phyloP scores from a whole-genome alignment of 1,284 basidiomycete genomes.

The Ustilago bromivora region DNA sequence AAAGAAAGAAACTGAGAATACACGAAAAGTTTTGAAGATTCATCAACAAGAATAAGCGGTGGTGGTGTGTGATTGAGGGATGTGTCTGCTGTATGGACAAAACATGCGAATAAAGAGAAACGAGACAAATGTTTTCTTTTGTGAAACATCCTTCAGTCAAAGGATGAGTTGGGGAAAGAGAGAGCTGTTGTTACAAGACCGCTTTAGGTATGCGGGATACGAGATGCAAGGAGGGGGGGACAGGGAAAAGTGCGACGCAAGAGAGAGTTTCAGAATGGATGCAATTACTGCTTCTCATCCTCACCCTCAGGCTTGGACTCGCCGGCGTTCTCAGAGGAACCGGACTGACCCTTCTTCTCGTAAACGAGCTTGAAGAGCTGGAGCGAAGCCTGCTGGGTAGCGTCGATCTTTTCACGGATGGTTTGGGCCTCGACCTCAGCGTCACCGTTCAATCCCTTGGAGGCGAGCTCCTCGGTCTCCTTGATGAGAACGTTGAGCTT shows the following conservation, averaged over 20 bases:
- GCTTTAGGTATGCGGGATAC: conserved; percentile 2
- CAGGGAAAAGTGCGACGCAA: background rate
- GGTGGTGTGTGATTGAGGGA: conserved; percentile 1
- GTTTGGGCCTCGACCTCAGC: conserved; percentile 82
- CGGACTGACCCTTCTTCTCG: conserved; percentile 84
- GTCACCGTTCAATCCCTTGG: conserved; percentile 90
- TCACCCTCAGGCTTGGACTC: conserved; percentile 53
- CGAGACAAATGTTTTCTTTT: conserved; percentile 5
- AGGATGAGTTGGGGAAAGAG: background rate
- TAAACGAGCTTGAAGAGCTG: conserved; percentile 99
- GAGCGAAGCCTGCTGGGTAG: conserved; percentile 95
- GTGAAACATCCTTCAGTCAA: background rate
- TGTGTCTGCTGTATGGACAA: conserved; percentile 2
- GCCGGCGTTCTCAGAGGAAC: conserved; percentile 24
- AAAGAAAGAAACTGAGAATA: background rate
- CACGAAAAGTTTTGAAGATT: conserved; percentile 1
- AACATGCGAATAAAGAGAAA: background rate
- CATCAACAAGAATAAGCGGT: conserved; percentile 10
- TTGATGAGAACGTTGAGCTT: conserved; percentile 77
- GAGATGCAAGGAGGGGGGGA: background rate
- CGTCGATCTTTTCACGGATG: conserved; percentile 92
- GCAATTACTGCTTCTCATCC: conserved; percentile 65
- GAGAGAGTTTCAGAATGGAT: background rate
- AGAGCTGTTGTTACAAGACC: conserved; percentile 37
- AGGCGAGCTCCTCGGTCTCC: conserved; percentile 90